Conservation (phyloP, 2,329 filamentous ascomycete genomes). For the Sphaceloma murrayae region DNA sequence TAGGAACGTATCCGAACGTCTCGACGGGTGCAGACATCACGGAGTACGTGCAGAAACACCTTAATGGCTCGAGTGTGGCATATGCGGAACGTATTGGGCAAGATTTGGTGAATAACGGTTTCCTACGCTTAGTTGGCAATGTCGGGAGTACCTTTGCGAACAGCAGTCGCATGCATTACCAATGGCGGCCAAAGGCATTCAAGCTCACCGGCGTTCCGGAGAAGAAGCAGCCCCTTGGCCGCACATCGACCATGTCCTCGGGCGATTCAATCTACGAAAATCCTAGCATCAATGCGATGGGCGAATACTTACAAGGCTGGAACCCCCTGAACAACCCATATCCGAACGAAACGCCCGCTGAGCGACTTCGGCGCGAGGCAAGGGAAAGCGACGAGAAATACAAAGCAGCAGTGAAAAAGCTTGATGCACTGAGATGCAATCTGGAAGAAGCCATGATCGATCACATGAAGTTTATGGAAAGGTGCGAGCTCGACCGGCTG, state of each 20-base stretch:
- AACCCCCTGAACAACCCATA: constrained; percentile 82
- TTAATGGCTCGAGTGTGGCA: constrained; percentile 73
- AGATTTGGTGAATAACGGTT: constrained; percentile 76
- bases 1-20: constrained; percentile 90
- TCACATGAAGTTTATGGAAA: constrained; percentile 91
- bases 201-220: constrained; percentile 78
- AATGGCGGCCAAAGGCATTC: constrained; percentile 91
- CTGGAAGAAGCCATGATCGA: constrained; percentile 92
- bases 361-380: constrained; percentile 80
- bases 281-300: constrained; percentile 69
- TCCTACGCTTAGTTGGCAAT: constrained; percentile 82
- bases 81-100: constrained; percentile 93
- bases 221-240: constrained; percentile 62
- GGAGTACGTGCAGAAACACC: constrained; percentile 83
- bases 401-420: constrained; percentile 72
- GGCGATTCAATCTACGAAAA: constrained; percentile 48
- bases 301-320: constrained; percentile 85
- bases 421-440: constrained; percentile 84
- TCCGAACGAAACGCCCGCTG: constrained; percentile 85
- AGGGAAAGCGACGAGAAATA: constrained; percentile 88
- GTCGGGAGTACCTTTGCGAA: constrained; percentile 95
- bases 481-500: constrained; percentile 87
- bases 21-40: constrained; percentile 88
- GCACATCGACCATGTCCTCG: constrained; percentile 63
- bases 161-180: constrained; percentile 93